phyloP scores from a whole-genome alignment of 345 rosid species.

The Hypericum androsaemum region DNA sequence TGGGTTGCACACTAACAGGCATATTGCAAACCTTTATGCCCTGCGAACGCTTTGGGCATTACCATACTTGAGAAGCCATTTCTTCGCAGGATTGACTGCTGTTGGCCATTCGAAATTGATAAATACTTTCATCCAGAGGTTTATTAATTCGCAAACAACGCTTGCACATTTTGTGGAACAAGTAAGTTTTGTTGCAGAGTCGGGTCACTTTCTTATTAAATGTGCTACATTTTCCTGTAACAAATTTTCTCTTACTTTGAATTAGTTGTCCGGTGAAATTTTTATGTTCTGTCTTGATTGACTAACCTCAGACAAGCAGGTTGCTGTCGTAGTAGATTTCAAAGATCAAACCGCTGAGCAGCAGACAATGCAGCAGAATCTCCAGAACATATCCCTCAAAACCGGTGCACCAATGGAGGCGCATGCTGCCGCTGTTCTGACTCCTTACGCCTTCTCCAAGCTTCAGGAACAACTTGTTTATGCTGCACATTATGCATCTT shows the following conservation, averaged over 20 bases:
- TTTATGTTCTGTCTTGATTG: background rate
- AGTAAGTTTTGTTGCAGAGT: slow-evolving; percentile 27
- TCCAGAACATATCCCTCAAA: slow-evolving; percentile 75
- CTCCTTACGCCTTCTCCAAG: slow-evolving; percentile 90
- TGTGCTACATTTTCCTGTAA: background rate
- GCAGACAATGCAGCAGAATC: slow-evolving; percentile 93
- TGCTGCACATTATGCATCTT: slow-evolving; percentile 92
- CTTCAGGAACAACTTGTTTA: slow-evolving; percentile 94
- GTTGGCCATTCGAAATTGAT: slow-evolving; percentile 72
- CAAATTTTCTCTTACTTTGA: background rate
- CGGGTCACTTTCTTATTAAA: background rate
- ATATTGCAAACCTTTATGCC: slow-evolving; percentile 55
- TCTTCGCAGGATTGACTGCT: slow-evolving; percentile 76
- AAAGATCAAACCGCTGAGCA: slow-evolving; percentile 97
- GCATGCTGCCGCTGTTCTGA: slow-evolving; percentile 73
- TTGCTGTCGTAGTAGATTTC: slow-evolving; percentile 74
- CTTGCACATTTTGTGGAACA: slow-evolving; percentile 90
- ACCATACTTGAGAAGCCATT: slow-evolving; percentile 79
- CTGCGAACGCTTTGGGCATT: slow-evolving; percentile 72
- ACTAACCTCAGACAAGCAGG: slow-evolving; percentile 33
- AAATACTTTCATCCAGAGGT: slow-evolving; percentile 87
- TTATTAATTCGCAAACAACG: slow-evolving; percentile 78
- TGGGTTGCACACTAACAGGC: slow-evolving; percentile 84
- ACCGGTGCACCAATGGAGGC: slow-evolving; percentile 97
- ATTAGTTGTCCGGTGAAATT: background rate